These are phyloP conservation scores for Echria macrotheca DNA, from an alignment of 495 filamentous ascomycete genomes.

Conservation along the genomic window DNA sequence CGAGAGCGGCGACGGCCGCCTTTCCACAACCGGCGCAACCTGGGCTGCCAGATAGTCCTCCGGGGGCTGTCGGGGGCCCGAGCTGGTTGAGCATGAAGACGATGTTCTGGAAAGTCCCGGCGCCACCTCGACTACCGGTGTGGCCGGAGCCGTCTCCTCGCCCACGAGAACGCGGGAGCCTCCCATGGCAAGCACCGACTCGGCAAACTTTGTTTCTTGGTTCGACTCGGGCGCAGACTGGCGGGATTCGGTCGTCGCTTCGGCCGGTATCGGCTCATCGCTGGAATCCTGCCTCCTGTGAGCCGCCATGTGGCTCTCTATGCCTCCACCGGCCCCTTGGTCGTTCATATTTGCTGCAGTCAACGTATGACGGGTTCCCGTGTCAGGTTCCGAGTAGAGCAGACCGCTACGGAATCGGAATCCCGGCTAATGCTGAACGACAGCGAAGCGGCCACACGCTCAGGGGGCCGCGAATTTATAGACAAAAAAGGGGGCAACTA, in stretches of 20 bases:
- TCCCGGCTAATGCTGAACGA: neutral
- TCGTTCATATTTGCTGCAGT: constrained; percentile 38
- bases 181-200: constrained; percentile 18
- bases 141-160: constrained; percentile 3
- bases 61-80: constrained; percentile 8
- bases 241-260: constrained; percentile 23
- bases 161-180: constrained; percentile 17
- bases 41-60: constrained; percentile 22
- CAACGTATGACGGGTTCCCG: too few species aligned
- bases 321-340: constrained; percentile 40
- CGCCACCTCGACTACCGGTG: constrained; percentile 12
- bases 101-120: constrained; percentile 36
- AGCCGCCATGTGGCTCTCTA: constrained; percentile 40
- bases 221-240: constrained; percentile 20
- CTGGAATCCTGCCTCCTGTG: constrained; percentile 31
- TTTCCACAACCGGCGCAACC: too few species aligned
- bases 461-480: neutral
- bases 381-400: neutral
- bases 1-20: constrained; percentile 14
- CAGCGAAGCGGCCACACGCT: neutral
- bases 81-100: constrained; percentile 30
- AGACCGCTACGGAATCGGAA: neutral
- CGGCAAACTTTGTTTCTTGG: constrained; percentile 8
- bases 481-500: neutral
- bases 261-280: constrained; percentile 28